These are phyloP conservation scores for Oldenlandia corymbosa DNA, from an alignment of 257 asterid genomes.

Conservation along the genomic window DNA sequence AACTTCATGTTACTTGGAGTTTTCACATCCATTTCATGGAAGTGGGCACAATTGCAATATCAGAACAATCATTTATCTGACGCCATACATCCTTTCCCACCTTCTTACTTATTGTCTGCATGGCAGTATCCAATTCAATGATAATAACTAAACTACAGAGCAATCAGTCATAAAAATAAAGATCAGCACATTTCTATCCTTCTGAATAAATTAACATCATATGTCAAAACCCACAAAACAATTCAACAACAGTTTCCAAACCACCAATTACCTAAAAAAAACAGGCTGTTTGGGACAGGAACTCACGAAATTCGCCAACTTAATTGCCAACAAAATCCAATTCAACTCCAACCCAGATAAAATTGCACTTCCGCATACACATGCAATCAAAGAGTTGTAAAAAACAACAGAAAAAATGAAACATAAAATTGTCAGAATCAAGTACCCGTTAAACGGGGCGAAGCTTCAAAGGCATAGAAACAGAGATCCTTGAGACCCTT, in stretches of 20 bases:
- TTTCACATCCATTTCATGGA: background rate
- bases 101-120: constrained; percentile 5
- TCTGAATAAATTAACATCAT: background rate
- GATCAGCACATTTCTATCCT: constrained; percentile 1
- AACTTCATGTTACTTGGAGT: background rate
- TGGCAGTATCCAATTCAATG: background rate
- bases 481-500: too few relatives aligned
- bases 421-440: too few relatives aligned
- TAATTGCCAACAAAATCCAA: background rate
- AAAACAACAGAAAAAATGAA: too few relatives aligned
- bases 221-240: background rate
- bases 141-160: background rate
- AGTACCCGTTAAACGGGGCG: too few relatives aligned
- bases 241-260: background rate
- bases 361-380: too few relatives aligned
- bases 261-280: background rate
- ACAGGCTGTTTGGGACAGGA: background rate
- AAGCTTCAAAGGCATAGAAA: too few relatives aligned
- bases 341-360: too few relatives aligned
- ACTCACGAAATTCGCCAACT: background rate
- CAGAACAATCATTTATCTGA: background rate
- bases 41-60: background rate
- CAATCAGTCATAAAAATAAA: background rate
- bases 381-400: too few relatives aligned
- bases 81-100: background rate